Conservation (phyloP, 2,329 filamentous ascomycete genomes). For the Aaosphaeria pasadenensis region DNA sequence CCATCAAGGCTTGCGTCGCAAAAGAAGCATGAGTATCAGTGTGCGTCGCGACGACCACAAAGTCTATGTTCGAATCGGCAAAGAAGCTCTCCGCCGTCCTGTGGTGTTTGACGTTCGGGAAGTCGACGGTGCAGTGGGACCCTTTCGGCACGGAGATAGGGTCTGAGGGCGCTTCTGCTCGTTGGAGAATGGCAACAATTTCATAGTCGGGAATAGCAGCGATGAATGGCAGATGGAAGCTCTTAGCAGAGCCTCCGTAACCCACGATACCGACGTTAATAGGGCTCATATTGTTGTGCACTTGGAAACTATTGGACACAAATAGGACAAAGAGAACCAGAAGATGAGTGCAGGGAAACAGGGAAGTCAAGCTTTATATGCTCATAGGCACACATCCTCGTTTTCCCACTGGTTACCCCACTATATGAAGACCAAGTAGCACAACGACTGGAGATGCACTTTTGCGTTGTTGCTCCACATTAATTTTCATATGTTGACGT, state of each 20-base stretch:
- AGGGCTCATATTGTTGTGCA: not conserved
- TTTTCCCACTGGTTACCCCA: too few species aligned
- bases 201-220: not conserved
- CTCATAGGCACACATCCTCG: too few species aligned
- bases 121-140: constrained; percentile 3
- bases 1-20: not conserved
- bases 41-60: constrained; percentile 2
- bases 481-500: too few species aligned
- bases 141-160: not conserved
- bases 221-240: constrained; percentile 2
- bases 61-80: not conserved
- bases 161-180: not conserved
- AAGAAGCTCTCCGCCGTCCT: constrained; percentile 1
- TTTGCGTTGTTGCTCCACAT: too few species aligned
- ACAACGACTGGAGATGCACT: too few species aligned
- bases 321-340: too few species aligned
- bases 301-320: too few species aligned
- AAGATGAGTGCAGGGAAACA: too few species aligned
- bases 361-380: too few species aligned
- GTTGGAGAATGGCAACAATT: not conserved
- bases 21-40: constrained; percentile 1
- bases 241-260: constrained; percentile 1
- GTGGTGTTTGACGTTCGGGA: not conserved
- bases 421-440: too few species aligned
- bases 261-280: constrained; percentile 3